Percentiles rank a stretch among this genome's conserved stretches.
Conservation (phyloP, 2,329 filamentous ascomycete species). For the Aspergillus ibericus region DNA sequence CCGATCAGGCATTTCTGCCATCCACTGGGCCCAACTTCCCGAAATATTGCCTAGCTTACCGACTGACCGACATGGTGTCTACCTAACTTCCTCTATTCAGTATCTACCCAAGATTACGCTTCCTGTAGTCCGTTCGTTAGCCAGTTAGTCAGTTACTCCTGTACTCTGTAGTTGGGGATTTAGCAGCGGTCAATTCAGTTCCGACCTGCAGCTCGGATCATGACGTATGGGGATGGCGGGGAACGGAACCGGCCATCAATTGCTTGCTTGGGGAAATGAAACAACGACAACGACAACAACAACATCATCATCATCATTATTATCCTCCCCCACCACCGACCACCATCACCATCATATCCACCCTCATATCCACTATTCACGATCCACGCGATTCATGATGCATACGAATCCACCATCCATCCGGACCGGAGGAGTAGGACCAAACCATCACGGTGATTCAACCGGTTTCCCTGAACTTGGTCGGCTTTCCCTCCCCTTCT, state of each 20-base stretch:
- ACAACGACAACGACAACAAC: not conserved
- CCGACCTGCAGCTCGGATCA: not conserved
- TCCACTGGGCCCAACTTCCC: not conserved
- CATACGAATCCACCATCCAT: no score
- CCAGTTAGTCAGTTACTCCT: no score
- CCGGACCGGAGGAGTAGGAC: not conserved
- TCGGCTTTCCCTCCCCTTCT: not conserved
- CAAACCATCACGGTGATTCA: not conserved
- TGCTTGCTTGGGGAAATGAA: not conserved
- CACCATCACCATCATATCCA: no score
- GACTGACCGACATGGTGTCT: not conserved
- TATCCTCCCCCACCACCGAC: not conserved
- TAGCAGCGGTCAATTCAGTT: not conserved
- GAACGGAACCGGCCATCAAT: not conserved
- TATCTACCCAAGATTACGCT: not conserved
- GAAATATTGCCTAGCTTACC: not conserved
- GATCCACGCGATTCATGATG: no score
- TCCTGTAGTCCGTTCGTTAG: no score
- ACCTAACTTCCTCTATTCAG: not conserved
- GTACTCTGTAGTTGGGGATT: not conserved
- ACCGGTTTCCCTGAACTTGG: conserved; percentile 1
- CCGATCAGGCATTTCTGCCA: not conserved
- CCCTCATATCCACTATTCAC: no score
- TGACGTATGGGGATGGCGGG: not conserved
- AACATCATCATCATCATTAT: not conserved